phyloP scores from a whole-genome alignment of 352 stramenopile genomes.

The Aphanomyces euteiches region DNA sequence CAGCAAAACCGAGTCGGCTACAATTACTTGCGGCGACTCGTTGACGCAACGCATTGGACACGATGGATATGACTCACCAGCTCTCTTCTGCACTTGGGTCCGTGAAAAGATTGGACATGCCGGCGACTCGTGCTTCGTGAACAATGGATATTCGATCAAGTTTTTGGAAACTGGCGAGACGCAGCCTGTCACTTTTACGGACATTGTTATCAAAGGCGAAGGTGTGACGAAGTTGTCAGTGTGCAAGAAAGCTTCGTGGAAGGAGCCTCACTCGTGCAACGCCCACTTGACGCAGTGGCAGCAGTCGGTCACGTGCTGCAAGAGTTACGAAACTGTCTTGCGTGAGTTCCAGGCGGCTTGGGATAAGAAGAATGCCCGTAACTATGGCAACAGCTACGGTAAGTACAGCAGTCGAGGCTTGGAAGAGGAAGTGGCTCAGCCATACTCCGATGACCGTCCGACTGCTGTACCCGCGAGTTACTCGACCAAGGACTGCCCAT shows the following conservation, averaged over 20 bases:
- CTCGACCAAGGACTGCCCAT: neutral
- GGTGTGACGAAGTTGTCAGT: neutral
- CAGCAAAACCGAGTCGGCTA: too few relatives aligned
- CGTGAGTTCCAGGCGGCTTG: neutral
- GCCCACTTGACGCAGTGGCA: slow-evolving; percentile 16
- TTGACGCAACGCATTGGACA: neutral
- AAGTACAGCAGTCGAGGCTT: neutral
- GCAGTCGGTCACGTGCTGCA: slow-evolving; percentile 1
- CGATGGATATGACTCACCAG: neutral
- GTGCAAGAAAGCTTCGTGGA: slow-evolving; percentile 10
- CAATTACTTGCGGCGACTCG: neutral
- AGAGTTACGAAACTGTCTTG: slow-evolving; percentile 16
- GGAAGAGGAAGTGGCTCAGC: neutral
- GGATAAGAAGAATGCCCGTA: neutral
- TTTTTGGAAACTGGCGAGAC: slow-evolving; percentile 16
- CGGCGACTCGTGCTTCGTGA: neutral
- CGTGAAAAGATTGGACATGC: too few relatives aligned
- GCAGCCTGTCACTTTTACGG: neutral
- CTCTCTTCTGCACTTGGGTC: neutral
- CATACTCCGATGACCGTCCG: neutral
- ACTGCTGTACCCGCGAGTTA: neutral
- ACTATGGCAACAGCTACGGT: neutral
- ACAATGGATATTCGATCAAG: slow-evolving; percentile 2
- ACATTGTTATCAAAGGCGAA: neutral
- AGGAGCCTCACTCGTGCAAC: slow-evolving; percentile 10